Evolutionary conservation across 1,284 basidiomycete genomes (phyloP).

Genomic region (Cerrena zonata): DNA sequence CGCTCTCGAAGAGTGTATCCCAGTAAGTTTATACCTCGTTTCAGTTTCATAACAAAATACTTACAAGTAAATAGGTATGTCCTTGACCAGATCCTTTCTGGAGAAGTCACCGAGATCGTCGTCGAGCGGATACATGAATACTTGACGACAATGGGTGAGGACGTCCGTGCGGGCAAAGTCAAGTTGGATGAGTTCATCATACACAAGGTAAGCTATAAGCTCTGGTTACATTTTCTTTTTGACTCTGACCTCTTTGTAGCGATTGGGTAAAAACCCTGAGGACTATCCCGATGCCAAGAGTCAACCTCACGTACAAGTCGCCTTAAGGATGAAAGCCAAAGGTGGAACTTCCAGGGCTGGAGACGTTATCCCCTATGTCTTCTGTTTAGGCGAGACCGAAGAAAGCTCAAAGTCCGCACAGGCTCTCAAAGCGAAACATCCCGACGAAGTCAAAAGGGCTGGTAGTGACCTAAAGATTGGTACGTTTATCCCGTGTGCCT

Average conservation of each 20-base stretch:
- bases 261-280: conserved; percentile 89
- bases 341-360: conserved; percentile 78
- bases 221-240: not conserved
- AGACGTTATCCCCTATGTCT: conserved; percentile 95
- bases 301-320: conserved; percentile 96
- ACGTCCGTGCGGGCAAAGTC: conserved; percentile 72
- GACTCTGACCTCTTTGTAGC: conserved; percentile 38
- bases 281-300: conserved; percentile 94
- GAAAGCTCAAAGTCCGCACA: conserved; percentile 73
- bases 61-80: conserved; percentile 64
- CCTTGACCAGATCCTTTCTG: conserved; percentile 86
- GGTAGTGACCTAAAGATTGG: conserved; percentile 68
- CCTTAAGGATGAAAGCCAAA: conserved; percentile 82
- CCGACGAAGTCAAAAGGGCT: conserved; percentile 81
- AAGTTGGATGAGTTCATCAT: conserved; percentile 92
- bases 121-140: conserved; percentile 93
- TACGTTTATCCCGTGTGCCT: conserved; percentile 30
- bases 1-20: conserved; percentile 87
- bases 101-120: conserved; percentile 84
- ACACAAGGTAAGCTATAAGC: conserved; percentile 60
- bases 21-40: conserved; percentile 50
- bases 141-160: conserved; percentile 66
- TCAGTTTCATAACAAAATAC: not conserved
- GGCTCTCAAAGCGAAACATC: conserved; percentile 88
- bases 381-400: conserved; percentile 78